A percentile compares a stretch with the other conserved stretches of the same genome.
Evolutionary conservation across 257 asterid genomes (phyloP).

Genomic region (Plantago ovata): DNA sequence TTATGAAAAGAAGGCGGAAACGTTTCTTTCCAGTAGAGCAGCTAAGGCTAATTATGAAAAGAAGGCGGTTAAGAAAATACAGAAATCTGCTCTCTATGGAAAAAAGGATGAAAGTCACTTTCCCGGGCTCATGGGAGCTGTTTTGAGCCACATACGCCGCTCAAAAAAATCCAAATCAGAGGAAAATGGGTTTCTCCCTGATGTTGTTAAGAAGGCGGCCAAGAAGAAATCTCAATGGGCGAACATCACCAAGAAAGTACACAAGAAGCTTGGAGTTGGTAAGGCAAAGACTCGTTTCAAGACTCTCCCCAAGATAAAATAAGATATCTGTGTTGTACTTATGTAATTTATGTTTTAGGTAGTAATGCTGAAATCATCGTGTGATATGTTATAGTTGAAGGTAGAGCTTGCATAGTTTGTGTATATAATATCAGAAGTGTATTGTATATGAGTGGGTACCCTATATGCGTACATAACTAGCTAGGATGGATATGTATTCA

Average conservation of each 20-base stretch:
- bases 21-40: slow-evolving; percentile 15
- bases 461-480: too few relatives aligned
- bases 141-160: slow-evolving; percentile 44
- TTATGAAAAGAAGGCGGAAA: slow-evolving; percentile 31
- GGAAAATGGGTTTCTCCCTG: slow-evolving; percentile 14
- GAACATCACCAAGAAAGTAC: slow-evolving; percentile 29
- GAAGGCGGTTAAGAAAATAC: slow-evolving; percentile 36
- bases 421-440: too few relatives aligned
- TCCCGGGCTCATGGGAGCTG: slow-evolving; percentile 44
- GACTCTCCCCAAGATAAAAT: slow-evolving; percentile 32
- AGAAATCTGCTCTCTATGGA: slow-evolving; percentile 29
- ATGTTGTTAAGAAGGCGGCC: slow-evolving; percentile 24
- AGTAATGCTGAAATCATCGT: too few relatives aligned
- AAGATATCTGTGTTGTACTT: too few relatives aligned
- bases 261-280: slow-evolving; percentile 35
- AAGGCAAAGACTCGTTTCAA: slow-evolving; percentile 30
- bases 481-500: too few relatives aligned
- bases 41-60: slow-evolving; percentile 32
- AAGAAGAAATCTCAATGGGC: slow-evolving; percentile 23
- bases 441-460: too few relatives aligned
- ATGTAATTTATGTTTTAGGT: too few relatives aligned
- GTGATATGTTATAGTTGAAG: too few relatives aligned
- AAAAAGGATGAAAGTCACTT: slow-evolving; percentile 31
- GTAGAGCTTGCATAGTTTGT: too few relatives aligned
- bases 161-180: slow-evolving; percentile 37